Percentiles rank a stretch among this genome's conserved stretches.
Evolutionary conservation across 2,329 filamentous ascomycete species (phyloP).

Genomic region (Colletotrichum incanum): DNA sequence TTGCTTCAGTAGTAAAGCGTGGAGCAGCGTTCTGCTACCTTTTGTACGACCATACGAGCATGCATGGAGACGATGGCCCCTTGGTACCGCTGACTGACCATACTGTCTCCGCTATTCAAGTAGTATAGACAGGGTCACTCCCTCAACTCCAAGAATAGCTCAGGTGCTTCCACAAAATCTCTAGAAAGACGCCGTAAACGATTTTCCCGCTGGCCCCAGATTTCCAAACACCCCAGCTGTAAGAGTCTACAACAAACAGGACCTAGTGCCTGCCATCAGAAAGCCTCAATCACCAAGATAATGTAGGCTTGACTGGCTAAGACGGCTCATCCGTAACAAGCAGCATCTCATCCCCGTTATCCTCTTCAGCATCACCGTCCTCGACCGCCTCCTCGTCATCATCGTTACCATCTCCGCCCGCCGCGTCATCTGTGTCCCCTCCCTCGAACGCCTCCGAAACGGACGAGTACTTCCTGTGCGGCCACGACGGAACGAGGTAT

Average conservation of each 20-base stretch:
- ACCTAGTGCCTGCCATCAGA: not conserved
- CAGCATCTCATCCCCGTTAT: constrained; percentile 48
- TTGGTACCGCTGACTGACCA: not conserved
- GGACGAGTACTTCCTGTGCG: constrained; percentile 52
- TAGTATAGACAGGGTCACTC: too few relatives aligned
- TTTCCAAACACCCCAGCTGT: not conserved
- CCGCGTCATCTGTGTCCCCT: constrained; percentile 46
- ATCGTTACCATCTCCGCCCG: constrained; percentile 42
- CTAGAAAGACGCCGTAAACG: not conserved
- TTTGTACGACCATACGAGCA: too few relatives aligned
- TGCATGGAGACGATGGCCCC: not conserved
- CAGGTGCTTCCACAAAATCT: not conserved
- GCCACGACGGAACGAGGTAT: constrained; percentile 7
- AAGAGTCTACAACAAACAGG: not conserved
- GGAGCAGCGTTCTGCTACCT: not conserved
- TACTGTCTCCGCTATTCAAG: not conserved
- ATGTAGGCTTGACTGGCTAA: constrained; percentile 8
- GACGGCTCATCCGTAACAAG: constrained; percentile 49
- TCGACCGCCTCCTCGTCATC: constrained; percentile 48
- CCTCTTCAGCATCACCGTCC: constrained; percentile 23
- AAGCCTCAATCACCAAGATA: constrained; percentile 30
- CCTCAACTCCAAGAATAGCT: not conserved
- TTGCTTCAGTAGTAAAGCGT: too few relatives aligned
- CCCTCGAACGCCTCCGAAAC: constrained; percentile 53
- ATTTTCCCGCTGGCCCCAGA: not conserved